Base-by-base conservation (phyloP, 257 asterid species). In the Prunella vulgaris region DNA sequence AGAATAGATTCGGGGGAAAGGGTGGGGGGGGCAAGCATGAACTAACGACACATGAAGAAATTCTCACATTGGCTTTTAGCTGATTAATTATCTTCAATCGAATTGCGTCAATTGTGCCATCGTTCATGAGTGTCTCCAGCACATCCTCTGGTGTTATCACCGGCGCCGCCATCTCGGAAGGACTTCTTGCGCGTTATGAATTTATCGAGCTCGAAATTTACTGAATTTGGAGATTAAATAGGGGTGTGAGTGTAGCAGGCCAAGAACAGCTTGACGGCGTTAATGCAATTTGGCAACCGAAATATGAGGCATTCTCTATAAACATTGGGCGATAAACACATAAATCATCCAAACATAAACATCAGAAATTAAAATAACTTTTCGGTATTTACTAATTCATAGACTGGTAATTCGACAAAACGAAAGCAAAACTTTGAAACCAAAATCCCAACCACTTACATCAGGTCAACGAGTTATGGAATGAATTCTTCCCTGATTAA, bases 121-220 rank as follows among this genome's bases (percentile, higher is more conserved):
- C 99, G 76, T 93, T 88, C 99, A 93, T 93, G 65, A 93, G 87
- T 56, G 96, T 80, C 75, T 84, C 96, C 80, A 93, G 73, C 30
- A 93, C 97, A 66, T 93, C 98, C 72, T 90, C 97, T 22, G 97
- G 97, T 46, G 87, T 77, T 48, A 93, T 83, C 76, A 90, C 87
- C 24, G 85, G 75, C 32, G 93, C 75, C 48, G 79, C 85, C 90
- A 84, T 84, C 69, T 63, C 77, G 54, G 12, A 14, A 28, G 10
- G 46, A 32, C 66, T 53, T 59, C 20, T 53, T 58, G 79, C 57
- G 42, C 69, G 60, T 64, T 69, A 54, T 30, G 58, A 24, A 27
- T 27, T 27, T 48, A 59, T 49, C 17, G 49, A 67, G 48, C 32
- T 64, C n/a, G 38, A 70, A 33, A 63, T 54, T 30, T 5, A 20